These are phyloP conservation scores for Microstroma glucosiphilum DNA, from an alignment of 1,284 basidiomycete genomes.

Conservation along the genomic window DNA sequence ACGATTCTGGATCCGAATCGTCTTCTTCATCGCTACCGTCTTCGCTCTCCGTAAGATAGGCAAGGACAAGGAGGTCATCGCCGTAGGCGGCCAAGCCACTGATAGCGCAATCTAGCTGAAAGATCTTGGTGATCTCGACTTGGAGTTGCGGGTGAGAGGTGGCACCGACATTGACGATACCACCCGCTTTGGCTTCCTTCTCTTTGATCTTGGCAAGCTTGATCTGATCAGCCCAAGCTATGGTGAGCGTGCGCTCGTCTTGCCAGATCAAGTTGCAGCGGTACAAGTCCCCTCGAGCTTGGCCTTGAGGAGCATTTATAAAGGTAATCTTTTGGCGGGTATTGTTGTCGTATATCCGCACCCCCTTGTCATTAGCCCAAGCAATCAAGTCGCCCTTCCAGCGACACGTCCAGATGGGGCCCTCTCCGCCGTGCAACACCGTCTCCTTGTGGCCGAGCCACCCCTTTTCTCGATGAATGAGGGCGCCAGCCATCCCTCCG, in stretches of 20 bases:
- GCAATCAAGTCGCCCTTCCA: constrained; percentile 84
- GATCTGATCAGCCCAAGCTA: constrained; percentile 91
- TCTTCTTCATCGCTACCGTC: constrained; percentile 57
- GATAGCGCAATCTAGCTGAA: constrained; percentile 93
- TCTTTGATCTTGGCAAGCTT: constrained; percentile 63
- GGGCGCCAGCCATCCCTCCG: constrained; percentile 82
- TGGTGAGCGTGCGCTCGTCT: constrained; percentile 75
- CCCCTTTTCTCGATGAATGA: constrained; percentile 84
- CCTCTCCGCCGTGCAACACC: constrained; percentile 77
- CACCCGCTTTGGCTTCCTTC: constrained; percentile 6
- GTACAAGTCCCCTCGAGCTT: constrained; percentile 85
- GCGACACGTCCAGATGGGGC: constrained; percentile 83
- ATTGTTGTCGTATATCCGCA: constrained; percentile 83
- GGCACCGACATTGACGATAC: not conserved
- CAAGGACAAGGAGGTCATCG: constrained; percentile 66
- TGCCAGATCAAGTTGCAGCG: constrained; percentile 87
- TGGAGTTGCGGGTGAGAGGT: constrained; percentile 20
- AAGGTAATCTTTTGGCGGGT: constrained; percentile 76
- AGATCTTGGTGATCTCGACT: constrained; percentile 82
- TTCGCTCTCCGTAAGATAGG: constrained; percentile 57
- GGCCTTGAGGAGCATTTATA: constrained; percentile 72
- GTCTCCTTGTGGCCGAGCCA: constrained; percentile 94
- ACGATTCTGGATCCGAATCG: constrained; percentile 8
- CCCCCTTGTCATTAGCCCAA: constrained; percentile 94
- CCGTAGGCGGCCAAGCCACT: constrained; percentile 78